These are phyloP conservation scores for Plasmodium gallinaceum DNA, from an alignment of 169 alveolate species.

Conservation along the genomic window DNA sequence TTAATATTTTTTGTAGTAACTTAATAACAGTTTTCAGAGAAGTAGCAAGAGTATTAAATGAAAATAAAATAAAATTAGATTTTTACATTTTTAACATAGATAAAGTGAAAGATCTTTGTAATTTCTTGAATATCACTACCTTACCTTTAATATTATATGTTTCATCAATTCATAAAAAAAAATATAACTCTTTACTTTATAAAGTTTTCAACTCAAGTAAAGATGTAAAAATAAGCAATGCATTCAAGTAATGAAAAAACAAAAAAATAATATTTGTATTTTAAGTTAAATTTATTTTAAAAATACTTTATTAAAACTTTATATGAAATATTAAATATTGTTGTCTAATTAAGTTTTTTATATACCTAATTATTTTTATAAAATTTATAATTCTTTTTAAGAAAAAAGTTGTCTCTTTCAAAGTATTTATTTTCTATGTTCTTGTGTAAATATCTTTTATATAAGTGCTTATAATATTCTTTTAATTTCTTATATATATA, in stretches of 20 bases:
- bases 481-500: background rate
- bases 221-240: conserved; percentile 72
- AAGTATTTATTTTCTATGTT: too few species aligned
- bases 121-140: conserved; percentile 29
- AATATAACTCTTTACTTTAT: conserved; percentile 49
- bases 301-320: too few species aligned
- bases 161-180: conserved; percentile 69
- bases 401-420: too few species aligned
- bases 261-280: background rate
- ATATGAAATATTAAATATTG: too few species aligned
- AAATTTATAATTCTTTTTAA: too few species aligned
- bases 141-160: conserved; percentile 67
- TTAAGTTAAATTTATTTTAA: background rate
- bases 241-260: conserved; percentile 65
- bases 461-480: too few species aligned
- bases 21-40: conserved; percentile 67
- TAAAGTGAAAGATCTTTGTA: conserved; percentile 57
- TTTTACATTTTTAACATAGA: conserved; percentile 70
- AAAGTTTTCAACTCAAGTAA: conserved; percentile 49
- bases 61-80: conserved; percentile 48
- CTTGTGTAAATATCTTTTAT: too few species aligned
- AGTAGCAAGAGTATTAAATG: conserved; percentile 62
- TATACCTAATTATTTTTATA: too few species aligned
- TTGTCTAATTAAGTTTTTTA: too few species aligned
- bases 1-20: conserved; percentile 16